Evolutionary conservation across 2,329 filamentous ascomycete species (phyloP).

Genomic region (Bipolaris gigantea): DNA sequence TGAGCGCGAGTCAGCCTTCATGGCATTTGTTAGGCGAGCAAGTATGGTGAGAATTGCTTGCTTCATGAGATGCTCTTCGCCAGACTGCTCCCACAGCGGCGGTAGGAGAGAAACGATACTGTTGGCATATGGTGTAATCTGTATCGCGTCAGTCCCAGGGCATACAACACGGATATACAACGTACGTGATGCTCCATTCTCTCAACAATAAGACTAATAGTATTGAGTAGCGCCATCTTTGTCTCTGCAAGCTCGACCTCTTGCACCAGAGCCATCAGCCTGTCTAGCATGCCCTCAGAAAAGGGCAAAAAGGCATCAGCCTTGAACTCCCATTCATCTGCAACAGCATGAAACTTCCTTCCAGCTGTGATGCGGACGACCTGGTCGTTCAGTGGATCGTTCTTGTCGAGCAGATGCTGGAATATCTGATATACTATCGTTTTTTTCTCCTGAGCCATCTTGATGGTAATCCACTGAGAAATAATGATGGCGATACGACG

Average conservation of each 20-base stretch:
- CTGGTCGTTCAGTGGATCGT: conserved; percentile 80
- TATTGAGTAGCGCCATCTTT: conserved; percentile 86
- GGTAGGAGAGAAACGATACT: conserved; percentile 81
- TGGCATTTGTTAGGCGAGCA: conserved; percentile 79
- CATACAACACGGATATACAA: neutral
- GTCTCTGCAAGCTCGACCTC: conserved; percentile 83
- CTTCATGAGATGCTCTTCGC: conserved; percentile 89
- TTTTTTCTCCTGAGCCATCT: conserved; percentile 68
- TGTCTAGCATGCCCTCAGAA: conserved; percentile 70
- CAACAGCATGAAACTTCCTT: conserved; percentile 76
- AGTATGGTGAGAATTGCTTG: conserved; percentile 88
- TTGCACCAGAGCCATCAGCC: conserved; percentile 75
- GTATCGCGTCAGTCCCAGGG: conserved; percentile 6
- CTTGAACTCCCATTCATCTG: conserved; percentile 83
- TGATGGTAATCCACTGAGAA: conserved; percentile 84
- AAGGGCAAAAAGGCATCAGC: conserved; percentile 75
- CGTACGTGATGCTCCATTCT: conserved; percentile 74
- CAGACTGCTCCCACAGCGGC: conserved; percentile 79
- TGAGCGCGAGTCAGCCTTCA: conserved; percentile 74
- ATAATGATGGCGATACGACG: conserved; percentile 86
- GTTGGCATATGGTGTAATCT: conserved; percentile 70
- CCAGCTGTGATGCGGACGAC: conserved; percentile 92
- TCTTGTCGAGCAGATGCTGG: conserved; percentile 77
- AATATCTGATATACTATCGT: conserved; percentile 85
- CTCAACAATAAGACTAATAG: conserved; percentile 77